Evolutionary conservation across 1,284 basidiomycete genomes (phyloP), one percentile per base, ranked within the genome.

Genomic region (Stygiomarasmius scandens): DNA sequence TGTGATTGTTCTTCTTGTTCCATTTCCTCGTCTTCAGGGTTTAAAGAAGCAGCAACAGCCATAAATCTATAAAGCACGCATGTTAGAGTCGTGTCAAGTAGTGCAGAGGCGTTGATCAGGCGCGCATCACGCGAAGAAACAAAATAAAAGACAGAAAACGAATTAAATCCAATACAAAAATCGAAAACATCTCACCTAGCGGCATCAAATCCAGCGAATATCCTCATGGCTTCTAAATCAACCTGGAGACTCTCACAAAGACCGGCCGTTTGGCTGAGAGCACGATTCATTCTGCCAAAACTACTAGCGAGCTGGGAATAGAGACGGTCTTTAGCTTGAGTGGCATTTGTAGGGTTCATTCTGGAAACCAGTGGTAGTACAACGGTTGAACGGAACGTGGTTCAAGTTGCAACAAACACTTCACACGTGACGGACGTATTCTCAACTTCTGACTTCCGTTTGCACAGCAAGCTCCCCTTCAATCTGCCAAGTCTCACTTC

Each of bases 171-270:
- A 38, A 24, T n/a, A 16, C 9, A 38, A 22, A n/a, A 49, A n/a
- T n/a, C n/a, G n/a, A n/a, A 20, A 49, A 23, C 14, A 70, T 6
- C 83, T 60, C 64, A 89, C 87, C 87, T 89, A 49, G 88, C 86
- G 20, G 86, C 86, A 69, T 91, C 87, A 49, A 85, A 75, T 1
- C 86, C 87, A 19, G 87, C 83, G 63, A 91, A 84, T 11, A 82
- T 81, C 51, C 83, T 76, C 86, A 90, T 89, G 11, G 88, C 83
- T 61, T 89, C 80, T 52, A 90, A 70, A 72, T 90, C 88, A 49
- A 80, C 76, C 65, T 88, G 85, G 54, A 90, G 76, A 56, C 84
- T 82, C 67, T 88, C 88, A 68, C 86, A 88, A 12, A 91, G 74
- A 65, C 88, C 86, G 14, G 86, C 84, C 0, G 89, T 90, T 62